Evolutionary conservation across 2,329 filamentous ascomycete species (phyloP), one percentile per base, ranked within the genome.

Genomic region (Alternaria ethzedia): DNA sequence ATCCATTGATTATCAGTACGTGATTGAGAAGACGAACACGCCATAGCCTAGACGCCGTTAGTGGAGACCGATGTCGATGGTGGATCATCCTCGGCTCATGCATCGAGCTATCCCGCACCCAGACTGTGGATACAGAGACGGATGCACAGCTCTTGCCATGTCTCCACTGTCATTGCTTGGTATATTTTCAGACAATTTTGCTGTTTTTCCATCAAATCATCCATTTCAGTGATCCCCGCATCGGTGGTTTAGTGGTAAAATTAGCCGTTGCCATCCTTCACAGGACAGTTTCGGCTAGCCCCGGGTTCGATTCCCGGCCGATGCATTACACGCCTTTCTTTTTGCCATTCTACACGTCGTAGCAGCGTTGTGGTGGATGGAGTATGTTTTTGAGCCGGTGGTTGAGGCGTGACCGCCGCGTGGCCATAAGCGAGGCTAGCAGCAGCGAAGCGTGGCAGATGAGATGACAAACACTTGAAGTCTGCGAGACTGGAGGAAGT

Each of bases 211-310:
- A 41, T 41, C 49, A 41, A 36, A 41, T 41, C 49, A 52, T 9
- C 20, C 5, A 17, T 25, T 20, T 41, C 20, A 52, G 2, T 9
- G 12, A 25, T n/a, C 25, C 17, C 21, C 21, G 65, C 65, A 67
- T 67, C 63, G 65, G 63, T 67, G 65, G 65, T 68, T 68, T 68
- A 66, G 65, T 68, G 65, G 65, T 68, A 68, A 68, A 68, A 68
- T 68, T 68, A 68, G 65, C 65, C 65, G 65, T 68, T 68, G 65
- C 65, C 65, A 67, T 55, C n/a, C 57, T 8, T 30, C 11, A 44
- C 26, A 61, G 64, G 17, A 43, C 52, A 61, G 30, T 49, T 55
- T 58, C 65, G 65, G 65, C 65, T 67, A 67, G 65, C 65, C 65
- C 65, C 65, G 65, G 63, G 65, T 67, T 65, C 65, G 65, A 63